A percentile compares a stretch with the other conserved stretches of the same genome.
Conservation (phyloP, 768 basidiomycete genomes). For the Leucocoprinus birnbaumii region DNA sequence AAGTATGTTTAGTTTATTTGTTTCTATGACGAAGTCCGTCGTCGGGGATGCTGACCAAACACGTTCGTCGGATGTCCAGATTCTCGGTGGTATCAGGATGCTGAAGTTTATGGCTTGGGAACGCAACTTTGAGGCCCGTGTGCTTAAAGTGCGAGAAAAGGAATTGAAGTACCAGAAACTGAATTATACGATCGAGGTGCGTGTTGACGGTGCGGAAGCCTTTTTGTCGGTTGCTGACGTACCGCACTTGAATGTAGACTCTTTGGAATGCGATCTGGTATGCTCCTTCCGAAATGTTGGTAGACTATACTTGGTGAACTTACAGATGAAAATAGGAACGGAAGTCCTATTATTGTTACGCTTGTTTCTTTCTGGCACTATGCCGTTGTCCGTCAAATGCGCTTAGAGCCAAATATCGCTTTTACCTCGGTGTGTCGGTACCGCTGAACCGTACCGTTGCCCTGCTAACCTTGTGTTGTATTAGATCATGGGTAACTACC, state of each 20-base stretch:
- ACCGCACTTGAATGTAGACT: slow-evolving; percentile 21
- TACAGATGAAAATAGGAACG: slow-evolving; percentile 39
- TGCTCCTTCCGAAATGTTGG: not conserved
- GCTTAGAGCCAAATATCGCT: slow-evolving; percentile 79
- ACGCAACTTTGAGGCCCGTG: slow-evolving; percentile 78
- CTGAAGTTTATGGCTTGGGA: slow-evolving; percentile 98
- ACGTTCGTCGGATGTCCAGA: slow-evolving; percentile 37
- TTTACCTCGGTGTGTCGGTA: slow-evolving; percentile 61
- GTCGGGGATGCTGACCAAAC: not conserved
- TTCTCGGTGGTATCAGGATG: slow-evolving; percentile 88
- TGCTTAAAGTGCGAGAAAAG: slow-evolving; percentile 70
- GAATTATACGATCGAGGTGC: slow-evolving; percentile 84
- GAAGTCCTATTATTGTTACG: slow-evolving; percentile 60
- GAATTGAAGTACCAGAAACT: slow-evolving; percentile 83
- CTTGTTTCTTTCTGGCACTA: slow-evolving; percentile 69
- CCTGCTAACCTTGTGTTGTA: not conserved
- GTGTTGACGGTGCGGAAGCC: not conserved
- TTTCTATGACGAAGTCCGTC: no score
- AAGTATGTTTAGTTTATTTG: slow-evolving; percentile 24
- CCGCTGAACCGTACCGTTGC: not conserved
- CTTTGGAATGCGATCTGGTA: slow-evolving; percentile 50
- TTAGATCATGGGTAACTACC: slow-evolving; percentile 12
- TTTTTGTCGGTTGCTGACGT: not conserved
- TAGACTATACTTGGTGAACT: not conserved
- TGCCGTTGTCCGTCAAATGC: slow-evolving; percentile 64